Base-by-base conservation (phyloP, 2,329 filamentous ascomycete genomes). In the Nothophoma quercina region DNA sequence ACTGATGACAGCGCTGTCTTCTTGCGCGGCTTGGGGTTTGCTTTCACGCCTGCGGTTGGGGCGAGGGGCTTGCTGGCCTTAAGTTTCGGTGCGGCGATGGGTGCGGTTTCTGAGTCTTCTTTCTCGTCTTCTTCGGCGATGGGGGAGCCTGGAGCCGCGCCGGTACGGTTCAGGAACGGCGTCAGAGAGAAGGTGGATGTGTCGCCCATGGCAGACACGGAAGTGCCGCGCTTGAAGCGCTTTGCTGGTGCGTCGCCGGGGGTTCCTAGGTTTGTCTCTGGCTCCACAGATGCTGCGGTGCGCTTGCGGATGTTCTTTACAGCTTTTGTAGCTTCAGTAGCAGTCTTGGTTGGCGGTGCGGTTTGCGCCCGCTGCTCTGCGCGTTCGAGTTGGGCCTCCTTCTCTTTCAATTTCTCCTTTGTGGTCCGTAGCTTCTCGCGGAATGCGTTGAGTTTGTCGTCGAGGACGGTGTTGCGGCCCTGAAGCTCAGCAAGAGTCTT, bases 171-270 rank as follows among this genome's bases (percentile, higher is more conserved):
- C 56, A 98, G 80, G 78, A 96, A 97, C 0, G 93, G 93, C 0
- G 93, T 98, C 59, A 97, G 91, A 4, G 92, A 96, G 74, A 98
- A 97, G 2, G 84, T 87, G 0, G 93, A 97, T 74, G 96, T 97
- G 68, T 96, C 91, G 23, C 90, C 91, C 5, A 89, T 79, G 48
- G 85, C 77, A 1, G 84, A 81, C 3, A 67, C 67, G 29, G 84
- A 82, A 16, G 86, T 83, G 10, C 69, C 71, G 55, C 79, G 78
- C 56, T 70, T 73, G 25, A 74, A 71, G 57, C 79, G 77, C 69
- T 81, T 81, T 28, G 73, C 71, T 21, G 74, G 72, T 67, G 76
- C 66, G 59, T 80, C 75, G 43, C 79, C 79, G 34, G 79, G 79
- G 4, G 79, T 81, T 30, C 79, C 79, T 4, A 82, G 67, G 32